These are phyloP conservation scores for Annona squamosa DNA, from an alignment of 164 flowering plant genomes.

Conservation along the genomic window DNA sequence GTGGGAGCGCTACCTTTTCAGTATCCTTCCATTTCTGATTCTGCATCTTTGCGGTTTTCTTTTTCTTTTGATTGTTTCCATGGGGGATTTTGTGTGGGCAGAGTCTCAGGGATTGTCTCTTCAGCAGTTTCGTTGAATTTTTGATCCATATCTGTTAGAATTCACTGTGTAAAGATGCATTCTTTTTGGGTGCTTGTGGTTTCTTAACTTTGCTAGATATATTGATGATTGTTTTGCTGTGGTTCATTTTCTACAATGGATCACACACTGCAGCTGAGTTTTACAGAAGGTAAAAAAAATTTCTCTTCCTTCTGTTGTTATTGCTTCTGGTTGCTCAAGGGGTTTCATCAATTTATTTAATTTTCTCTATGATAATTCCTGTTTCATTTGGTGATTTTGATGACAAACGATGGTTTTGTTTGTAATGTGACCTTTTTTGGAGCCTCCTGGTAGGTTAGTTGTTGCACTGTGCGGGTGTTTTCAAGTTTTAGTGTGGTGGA, in stretches of 20 bases:
- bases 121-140: too few species aligned
- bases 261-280: constrained; percentile 34
- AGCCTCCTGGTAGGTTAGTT: too few species aligned
- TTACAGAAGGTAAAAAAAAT: constrained; percentile 30
- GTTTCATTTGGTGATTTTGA: neutral
- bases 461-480: too few species aligned
- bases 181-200: neutral
- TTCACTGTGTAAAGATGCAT: neutral
- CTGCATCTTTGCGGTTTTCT: neutral
- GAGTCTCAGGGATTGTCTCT: too few species aligned
- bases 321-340: neutral
- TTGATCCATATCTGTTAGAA: too few species aligned
- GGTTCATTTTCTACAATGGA: constrained; percentile 45
- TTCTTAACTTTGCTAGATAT: constrained; percentile 31
- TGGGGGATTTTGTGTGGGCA: too few species aligned
- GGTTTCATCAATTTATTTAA: neutral
- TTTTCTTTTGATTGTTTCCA: too few species aligned
- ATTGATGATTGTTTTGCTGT: constrained; percentile 42
- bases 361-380: neutral
- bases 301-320: neutral
- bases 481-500: too few species aligned
- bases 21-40: constrained; percentile 19
- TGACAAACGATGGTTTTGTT: neutral
- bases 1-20: constrained; percentile 33
- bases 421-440: too few species aligned